Percentiles rank a stretch among this genome's conserved stretches.
Conservation (phyloP, 2,329 filamentous ascomycete species). For the Talaromyces sp. region DNA sequence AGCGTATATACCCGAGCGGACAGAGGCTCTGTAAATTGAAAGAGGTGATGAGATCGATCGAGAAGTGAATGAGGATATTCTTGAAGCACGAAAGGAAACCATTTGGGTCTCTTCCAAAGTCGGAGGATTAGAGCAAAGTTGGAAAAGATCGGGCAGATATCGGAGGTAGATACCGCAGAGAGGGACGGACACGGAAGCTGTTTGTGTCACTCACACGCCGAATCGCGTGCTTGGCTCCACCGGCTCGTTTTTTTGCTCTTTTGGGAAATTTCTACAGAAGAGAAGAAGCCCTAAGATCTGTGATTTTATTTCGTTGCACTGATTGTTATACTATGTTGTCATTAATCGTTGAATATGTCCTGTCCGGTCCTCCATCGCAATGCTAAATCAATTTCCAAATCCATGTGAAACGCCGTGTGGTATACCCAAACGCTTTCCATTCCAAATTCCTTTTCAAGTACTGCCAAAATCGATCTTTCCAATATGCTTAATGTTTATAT, state of each 20-base stretch:
- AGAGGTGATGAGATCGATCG: not conserved
- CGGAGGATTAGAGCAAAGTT: not conserved
- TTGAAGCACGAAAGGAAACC: not conserved
- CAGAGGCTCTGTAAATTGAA: not conserved
- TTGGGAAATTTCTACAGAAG: not conserved
- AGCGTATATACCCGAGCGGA: not conserved
- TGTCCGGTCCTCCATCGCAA: not conserved
- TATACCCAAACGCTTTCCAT: constrained; percentile 1
- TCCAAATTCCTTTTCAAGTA: not conserved
- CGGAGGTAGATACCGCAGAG: constrained; percentile 1
- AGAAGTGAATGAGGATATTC: not conserved
- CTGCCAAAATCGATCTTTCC: not conserved
- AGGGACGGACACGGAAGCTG: not conserved
- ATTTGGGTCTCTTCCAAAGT: not conserved
- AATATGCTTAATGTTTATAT: not conserved
- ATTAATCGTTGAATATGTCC: not conserved
- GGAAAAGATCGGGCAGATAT: not conserved
- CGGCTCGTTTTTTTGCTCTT: not conserved
- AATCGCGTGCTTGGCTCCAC: constrained; percentile 13
- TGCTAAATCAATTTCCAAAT: not conserved
- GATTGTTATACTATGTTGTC: not conserved
- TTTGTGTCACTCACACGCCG: not conserved
- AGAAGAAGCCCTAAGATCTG: not conserved
- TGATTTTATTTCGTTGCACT: not conserved
- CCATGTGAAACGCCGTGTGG: not conserved